Evolutionary conservation across 2,329 filamentous ascomycete species (phyloP).

Genomic region (Pseudopithomyces maydicus): DNA sequence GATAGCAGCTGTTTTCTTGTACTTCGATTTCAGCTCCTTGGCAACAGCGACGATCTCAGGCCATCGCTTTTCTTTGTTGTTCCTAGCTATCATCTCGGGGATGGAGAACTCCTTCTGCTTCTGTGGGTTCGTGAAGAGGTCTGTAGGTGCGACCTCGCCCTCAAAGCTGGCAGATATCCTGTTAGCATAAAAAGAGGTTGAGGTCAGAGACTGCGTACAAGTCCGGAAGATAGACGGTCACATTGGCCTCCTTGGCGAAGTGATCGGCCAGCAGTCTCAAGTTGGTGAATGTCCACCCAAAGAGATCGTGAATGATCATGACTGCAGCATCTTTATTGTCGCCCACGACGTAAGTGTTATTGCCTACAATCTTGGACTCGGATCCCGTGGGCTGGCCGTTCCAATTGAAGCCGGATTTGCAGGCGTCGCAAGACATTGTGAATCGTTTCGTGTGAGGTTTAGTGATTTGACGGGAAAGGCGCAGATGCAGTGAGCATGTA

Average conservation of each 20-base stretch:
- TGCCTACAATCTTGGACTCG: slow-evolving; percentile 44
- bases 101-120: slow-evolving; percentile 47
- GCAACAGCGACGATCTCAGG: slow-evolving; percentile 45
- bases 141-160: slow-evolving; percentile 35
- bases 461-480: background rate
- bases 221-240: slow-evolving; percentile 54
- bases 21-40: slow-evolving; percentile 40
- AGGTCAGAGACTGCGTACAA: slow-evolving; percentile 32
- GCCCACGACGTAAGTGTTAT: slow-evolving; percentile 50
- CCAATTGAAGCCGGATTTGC: slow-evolving; percentile 47
- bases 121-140: slow-evolving; percentile 31
- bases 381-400: slow-evolving; percentile 44
- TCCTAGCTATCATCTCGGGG: slow-evolving; percentile 42
- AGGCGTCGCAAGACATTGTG: slow-evolving; percentile 41
- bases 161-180: slow-evolving; percentile 26
- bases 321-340: slow-evolving; percentile 53
- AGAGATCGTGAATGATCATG: slow-evolving; percentile 52
- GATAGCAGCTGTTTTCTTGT: slow-evolving; percentile 50
- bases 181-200: background rate
- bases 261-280: slow-evolving; percentile 53
- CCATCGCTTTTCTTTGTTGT: slow-evolving; percentile 47
- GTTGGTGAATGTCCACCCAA: slow-evolving; percentile 56
- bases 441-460: background rate
- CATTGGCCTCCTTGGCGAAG: slow-evolving; percentile 53
- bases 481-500: too few species aligned